Conservation (phyloP, 257 asterid species). For the Lithospermum erythrorhizon region DNA sequence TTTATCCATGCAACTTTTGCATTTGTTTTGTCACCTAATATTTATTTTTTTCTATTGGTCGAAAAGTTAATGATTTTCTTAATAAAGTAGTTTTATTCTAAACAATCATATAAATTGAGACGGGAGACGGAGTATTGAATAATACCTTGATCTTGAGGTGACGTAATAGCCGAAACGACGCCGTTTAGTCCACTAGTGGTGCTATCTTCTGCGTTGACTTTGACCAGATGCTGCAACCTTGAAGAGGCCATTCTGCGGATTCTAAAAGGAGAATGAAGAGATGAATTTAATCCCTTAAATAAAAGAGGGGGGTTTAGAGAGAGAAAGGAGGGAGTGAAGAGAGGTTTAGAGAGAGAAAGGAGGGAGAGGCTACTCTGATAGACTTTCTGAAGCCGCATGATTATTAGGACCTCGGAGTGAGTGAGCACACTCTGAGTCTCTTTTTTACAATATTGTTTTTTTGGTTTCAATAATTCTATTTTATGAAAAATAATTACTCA, state of each 20-base stretch:
- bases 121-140: too few relatives aligned
- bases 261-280: background rate
- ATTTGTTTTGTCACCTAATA: too few relatives aligned
- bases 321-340: slow-evolving; percentile 20
- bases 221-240: slow-evolving; percentile 23
- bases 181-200: slow-evolving; percentile 23
- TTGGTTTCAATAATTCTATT: too few relatives aligned
- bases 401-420: background rate
- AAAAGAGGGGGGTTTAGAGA: slow-evolving; percentile 1
- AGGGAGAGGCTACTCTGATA: slow-evolving; percentile 26
- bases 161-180: slow-evolving; percentile 1
- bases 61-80: too few relatives aligned
- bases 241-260: slow-evolving; percentile 14
- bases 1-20: too few relatives aligned
- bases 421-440: background rate
- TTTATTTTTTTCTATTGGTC: too few relatives aligned
- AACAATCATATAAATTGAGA: too few relatives aligned
- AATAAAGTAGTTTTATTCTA: too few relatives aligned
- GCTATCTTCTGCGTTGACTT: slow-evolving; percentile 24
- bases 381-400: slow-evolving; percentile 57
- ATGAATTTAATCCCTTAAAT: too few relatives aligned
- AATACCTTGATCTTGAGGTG: slow-evolving; percentile 34
- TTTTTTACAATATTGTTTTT: too few relatives aligned
- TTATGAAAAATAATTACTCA: too few relatives aligned
- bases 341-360: slow-evolving; percentile 13